phyloP scores from a whole-genome alignment of 805 yeast species.

The Candida ascalaphidarum region DNA sequence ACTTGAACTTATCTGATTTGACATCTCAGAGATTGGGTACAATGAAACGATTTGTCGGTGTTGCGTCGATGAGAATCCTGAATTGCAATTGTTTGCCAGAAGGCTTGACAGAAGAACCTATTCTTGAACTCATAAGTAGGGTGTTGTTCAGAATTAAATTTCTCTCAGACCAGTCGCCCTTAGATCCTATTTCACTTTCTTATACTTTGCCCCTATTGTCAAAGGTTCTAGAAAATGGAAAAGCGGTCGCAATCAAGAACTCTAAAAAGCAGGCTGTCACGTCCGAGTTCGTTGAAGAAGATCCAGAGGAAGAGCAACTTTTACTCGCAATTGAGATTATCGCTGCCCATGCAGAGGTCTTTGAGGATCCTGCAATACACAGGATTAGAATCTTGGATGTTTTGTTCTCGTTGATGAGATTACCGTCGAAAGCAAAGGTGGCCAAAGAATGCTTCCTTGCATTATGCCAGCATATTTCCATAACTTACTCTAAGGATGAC shows the following conservation, averaged over 20 bases:
- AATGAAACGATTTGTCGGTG: slow-evolving; percentile 50
- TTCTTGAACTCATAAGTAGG: slow-evolving; percentile 49
- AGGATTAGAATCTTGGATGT: slow-evolving; percentile 55
- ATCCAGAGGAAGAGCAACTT: slow-evolving; percentile 82
- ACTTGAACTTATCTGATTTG: slow-evolving; percentile 41
- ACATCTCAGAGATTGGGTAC: slow-evolving; percentile 44
- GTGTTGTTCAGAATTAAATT: slow-evolving; percentile 71
- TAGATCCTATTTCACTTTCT: slow-evolving; percentile 60
- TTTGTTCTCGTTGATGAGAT: slow-evolving; percentile 55
- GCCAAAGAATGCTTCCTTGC: slow-evolving; percentile 80
- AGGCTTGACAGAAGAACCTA: slow-evolving; percentile 40
- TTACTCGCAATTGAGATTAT: slow-evolving; percentile 70
- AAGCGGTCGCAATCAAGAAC: slow-evolving; percentile 42
- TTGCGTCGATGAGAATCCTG: slow-evolving; percentile 53
- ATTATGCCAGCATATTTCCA: slow-evolving; percentile 67
- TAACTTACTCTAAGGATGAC: slow-evolving; percentile 50
- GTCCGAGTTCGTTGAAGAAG: slow-evolving; percentile 71
- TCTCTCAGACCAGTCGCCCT: slow-evolving; percentile 60
- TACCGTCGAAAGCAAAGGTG: slow-evolving; percentile 71
- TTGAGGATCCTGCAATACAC: slow-evolving; percentile 61
- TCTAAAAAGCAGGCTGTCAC: slow-evolving; percentile 43
- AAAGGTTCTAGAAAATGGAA: slow-evolving; percentile 61
- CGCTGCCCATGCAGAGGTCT: slow-evolving; percentile 56
- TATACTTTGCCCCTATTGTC: slow-evolving; percentile 71
- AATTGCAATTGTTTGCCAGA: no score